Percentiles rank a stretch among this genome's conserved stretches.
Conservation (phyloP, 2,329 filamentous ascomycete genomes). For the Pseudocercospora eumusae region DNA sequence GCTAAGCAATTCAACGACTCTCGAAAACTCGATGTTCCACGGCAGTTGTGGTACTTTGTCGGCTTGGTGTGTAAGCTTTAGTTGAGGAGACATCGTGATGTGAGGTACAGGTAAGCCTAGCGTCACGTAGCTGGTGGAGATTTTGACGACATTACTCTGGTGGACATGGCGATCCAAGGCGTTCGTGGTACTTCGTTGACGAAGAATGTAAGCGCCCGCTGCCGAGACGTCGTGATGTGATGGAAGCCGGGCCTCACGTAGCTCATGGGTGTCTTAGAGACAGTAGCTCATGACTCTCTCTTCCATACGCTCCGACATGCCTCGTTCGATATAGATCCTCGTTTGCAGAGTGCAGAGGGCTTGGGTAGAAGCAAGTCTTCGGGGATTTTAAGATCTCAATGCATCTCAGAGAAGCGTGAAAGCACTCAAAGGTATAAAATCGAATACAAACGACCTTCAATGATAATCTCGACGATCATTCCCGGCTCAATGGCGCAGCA, state of each 20-base stretch:
- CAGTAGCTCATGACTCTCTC: too few species aligned
- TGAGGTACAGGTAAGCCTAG: not conserved
- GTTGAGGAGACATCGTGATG: not conserved
- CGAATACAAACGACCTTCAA: not conserved
- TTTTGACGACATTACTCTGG: too few species aligned
- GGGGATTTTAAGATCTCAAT: not conserved
- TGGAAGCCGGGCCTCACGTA: not conserved
- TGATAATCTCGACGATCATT: not conserved
- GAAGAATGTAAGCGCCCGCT: too few species aligned
- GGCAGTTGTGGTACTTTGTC: not conserved
- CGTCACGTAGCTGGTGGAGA: not conserved
- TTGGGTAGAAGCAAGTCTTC: too few species aligned
- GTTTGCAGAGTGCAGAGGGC: too few species aligned
- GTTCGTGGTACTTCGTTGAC: not conserved
- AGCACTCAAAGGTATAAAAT: not conserved
- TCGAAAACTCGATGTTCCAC: not conserved
- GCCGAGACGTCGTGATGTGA: not conserved
- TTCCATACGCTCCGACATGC: too few species aligned
- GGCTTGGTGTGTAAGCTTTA: not conserved
- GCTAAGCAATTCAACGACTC: too few species aligned
- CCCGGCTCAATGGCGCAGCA: not conserved
- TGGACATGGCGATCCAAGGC: not conserved
- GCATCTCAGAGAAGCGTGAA: not conserved
- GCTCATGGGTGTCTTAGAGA: not conserved
- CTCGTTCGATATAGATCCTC: too few species aligned